Evolutionary conservation across 345 rosid genomes (phyloP).

Genomic region (Reutealis trisperma): DNA sequence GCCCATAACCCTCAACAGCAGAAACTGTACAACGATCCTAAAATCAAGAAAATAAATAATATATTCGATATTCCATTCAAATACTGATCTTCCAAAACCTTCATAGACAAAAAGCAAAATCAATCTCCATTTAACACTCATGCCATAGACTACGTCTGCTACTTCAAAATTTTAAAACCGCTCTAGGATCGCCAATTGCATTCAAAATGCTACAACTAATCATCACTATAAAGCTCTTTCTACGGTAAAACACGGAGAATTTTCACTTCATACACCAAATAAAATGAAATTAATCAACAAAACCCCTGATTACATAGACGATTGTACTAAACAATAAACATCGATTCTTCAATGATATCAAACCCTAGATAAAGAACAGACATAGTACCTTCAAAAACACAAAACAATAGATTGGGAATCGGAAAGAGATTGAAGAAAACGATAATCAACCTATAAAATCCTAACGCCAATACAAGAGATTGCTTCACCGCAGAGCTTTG

Average conservation of each 20-base stretch:
- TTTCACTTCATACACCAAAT: background rate
- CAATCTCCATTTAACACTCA: background rate
- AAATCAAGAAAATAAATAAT: background rate
- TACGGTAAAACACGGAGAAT: background rate
- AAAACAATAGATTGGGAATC: background rate
- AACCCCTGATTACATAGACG: background rate
- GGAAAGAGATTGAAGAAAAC: background rate
- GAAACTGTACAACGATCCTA: background rate
- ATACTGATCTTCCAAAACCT: background rate
- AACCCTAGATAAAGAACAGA: conserved; percentile 8
- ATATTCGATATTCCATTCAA: background rate
- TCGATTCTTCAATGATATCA: background rate
- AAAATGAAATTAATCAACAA: background rate
- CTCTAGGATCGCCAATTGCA: too few species aligned
- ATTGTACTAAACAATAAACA: background rate
- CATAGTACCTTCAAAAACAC: background rate
- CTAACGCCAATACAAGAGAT: background rate
- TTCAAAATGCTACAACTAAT: background rate
- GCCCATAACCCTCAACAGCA: background rate
- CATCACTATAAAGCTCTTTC: background rate
- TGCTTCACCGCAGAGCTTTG: background rate
- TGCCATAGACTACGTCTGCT: background rate
- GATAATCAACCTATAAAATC: background rate
- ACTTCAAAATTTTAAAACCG: too few species aligned
- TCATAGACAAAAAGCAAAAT: background rate